phyloP scores from a whole-genome alignment of 148 eudicot genomes.

The Rhododendron griersonianum region DNA sequence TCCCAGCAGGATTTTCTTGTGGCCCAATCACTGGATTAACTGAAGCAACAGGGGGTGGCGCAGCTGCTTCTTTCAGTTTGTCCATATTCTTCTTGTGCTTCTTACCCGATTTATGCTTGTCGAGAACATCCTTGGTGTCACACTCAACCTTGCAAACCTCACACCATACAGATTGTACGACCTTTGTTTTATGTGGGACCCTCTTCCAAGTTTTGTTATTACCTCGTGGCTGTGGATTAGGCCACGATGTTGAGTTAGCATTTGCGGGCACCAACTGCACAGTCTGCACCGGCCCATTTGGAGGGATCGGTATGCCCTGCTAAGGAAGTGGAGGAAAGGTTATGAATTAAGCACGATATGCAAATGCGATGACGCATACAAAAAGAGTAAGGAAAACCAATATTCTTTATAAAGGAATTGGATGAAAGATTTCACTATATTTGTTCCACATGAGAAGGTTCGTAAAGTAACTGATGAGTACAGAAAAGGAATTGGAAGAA shows the following conservation, averaged over 20 bases:
- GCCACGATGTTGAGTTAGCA: conserved; percentile 3
- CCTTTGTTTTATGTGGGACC: conserved; percentile 29
- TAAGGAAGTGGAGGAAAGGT: neutral
- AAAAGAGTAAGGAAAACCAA: neutral
- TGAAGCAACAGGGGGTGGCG: conserved; percentile 9
- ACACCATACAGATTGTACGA: conserved; percentile 44
- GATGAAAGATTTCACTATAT: neutral
- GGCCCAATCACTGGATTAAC: conserved; percentile 30
- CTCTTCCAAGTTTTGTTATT: conserved; percentile 15
- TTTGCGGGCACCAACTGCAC: conserved; percentile 16
- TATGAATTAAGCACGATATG: neutral
- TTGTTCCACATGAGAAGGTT: neutral
- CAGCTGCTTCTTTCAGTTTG: conserved; percentile 22
- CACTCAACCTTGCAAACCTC: conserved; percentile 49
- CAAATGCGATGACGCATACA: neutral
- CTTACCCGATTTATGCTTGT: conserved; percentile 48
- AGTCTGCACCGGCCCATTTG: conserved; percentile 2
- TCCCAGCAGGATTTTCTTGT: conserved; percentile 26
- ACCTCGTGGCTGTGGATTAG: conserved; percentile 13
- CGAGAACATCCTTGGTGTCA: conserved; percentile 38
- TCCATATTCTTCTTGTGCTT: conserved; percentile 54
- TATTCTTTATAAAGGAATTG: neutral
- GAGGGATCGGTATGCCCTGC: conserved; percentile 26
- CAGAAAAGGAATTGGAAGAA: neutral
- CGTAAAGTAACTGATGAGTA: neutral